Base-by-base conservation (phyloP, 371 early-diverging fungal species). In the Choanephora cucurbitarum region DNA sequence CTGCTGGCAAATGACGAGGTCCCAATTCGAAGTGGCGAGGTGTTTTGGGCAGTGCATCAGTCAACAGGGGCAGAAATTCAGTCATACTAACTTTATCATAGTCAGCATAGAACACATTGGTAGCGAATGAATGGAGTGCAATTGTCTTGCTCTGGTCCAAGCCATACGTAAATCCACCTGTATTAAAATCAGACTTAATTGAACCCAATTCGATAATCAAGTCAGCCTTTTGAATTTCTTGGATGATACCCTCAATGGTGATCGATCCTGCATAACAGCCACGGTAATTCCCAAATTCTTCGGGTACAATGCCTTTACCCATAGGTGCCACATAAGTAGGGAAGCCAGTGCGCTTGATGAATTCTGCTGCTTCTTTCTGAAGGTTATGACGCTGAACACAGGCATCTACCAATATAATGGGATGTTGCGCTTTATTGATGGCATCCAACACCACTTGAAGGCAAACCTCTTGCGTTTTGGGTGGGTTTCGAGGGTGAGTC, bases 131-230 rank as follows among this genome's bases (percentile, higher is more conserved):
- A 62, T 79, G 75, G 24, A 79, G 60, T 18, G 67, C 60, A 46
- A 79, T 73, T 6, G 69, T 60, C 53, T 72, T 72, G 21, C 49
- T 49, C 14, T 34, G 55, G 32, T 69, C 73, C 32, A 72, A 23
- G 22, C 45, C 51, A 47, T 64, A 66, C 5, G 74, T 60, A 61
- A 73, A 80, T 18, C 70, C 73, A 57, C 78, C 82, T 19, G 78
- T 80, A 51, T 82, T 82, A 57, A 74, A 78, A 59, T 82, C 82
- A 42, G 75, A 61, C 44, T 72, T 66, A 56, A 80, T 56, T 13
- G 73, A 55, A 5, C 80, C 80, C 24, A 82, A 44, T 28, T 69
- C 67, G 15, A 82, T 42, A 21, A 82, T 67, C 43, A 78, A 55
- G 49, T 82, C 79, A n/a, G 72, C 51, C 17, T 55, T n/a, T 40